Evolutionary conservation across 2,329 filamentous ascomycete genomes (phyloP).

Genomic region (Emmonsia crescens): DNA sequence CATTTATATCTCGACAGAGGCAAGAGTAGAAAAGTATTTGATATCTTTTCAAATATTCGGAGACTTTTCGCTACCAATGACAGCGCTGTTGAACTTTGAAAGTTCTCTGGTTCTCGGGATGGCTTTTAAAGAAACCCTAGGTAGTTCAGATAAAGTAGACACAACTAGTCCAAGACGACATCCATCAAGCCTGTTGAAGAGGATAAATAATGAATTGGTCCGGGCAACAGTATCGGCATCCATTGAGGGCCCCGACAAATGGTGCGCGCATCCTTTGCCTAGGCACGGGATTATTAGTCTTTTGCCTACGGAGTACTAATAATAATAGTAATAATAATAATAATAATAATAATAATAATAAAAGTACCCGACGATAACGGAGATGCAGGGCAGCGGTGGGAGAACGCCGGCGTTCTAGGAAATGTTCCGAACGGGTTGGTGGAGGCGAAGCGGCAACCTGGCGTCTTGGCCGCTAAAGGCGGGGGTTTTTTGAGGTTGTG

Average conservation of each 20-base stretch:
- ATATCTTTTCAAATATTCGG: not conserved
- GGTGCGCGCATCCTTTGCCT: not conserved
- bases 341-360: too few species aligned
- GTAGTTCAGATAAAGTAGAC: not conserved
- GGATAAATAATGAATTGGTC: not conserved
- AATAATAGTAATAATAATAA: too few species aligned
- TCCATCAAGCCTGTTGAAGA: not conserved
- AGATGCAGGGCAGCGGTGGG: not conserved
- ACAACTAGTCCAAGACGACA: not conserved
- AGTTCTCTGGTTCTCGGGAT: not conserved
- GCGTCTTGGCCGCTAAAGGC: not conserved
- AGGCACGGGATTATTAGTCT: not conserved
- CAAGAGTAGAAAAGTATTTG: not conserved
- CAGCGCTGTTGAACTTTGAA: not conserved
- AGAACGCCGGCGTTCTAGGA: not conserved
- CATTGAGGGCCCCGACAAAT: not conserved
- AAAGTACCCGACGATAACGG: too few species aligned
- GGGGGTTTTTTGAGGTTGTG: too few species aligned
- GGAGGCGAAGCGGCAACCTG: not conserved
- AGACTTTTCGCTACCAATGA: not conserved
- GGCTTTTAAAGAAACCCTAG: not conserved
- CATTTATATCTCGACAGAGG: too few species aligned
- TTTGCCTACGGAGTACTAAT: not conserved
- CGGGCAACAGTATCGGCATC: not conserved
- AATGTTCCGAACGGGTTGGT: not conserved